These are phyloP conservation scores for Dysphania ambrosioides DNA, from an alignment of 148 eudicot species.

Conservation along the genomic window DNA sequence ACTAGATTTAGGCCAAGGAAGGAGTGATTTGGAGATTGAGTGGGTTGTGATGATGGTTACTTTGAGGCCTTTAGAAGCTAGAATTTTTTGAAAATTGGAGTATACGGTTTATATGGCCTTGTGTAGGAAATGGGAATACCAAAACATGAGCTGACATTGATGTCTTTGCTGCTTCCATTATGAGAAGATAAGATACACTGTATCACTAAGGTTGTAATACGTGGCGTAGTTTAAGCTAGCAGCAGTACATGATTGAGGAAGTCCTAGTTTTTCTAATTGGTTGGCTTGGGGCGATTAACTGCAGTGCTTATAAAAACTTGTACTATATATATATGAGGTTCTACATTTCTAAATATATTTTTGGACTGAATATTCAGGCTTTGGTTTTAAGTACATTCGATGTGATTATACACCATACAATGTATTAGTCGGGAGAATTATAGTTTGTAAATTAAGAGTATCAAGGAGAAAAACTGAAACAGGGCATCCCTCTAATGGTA, in stretches of 20 bases:
- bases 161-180: neutral
- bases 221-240: neutral
- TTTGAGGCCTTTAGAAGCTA: slow-evolving; percentile 39
- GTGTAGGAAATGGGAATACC: slow-evolving; percentile 43
- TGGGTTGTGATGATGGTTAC: slow-evolving; percentile 37
- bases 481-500: too few relatives aligned
- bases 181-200: neutral
- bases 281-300: too few relatives aligned
- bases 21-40: slow-evolving; percentile 14
- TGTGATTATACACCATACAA: too few relatives aligned
- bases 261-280: too few relatives aligned
- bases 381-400: too few relatives aligned
- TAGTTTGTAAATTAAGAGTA: too few relatives aligned
- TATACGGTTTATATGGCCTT: slow-evolving; percentile 68
- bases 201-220: neutral
- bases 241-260: neutral
- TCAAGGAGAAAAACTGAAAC: too few relatives aligned
- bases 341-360: too few relatives aligned
- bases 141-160: slow-evolving; percentile 26
- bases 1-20: neutral
- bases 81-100: slow-evolving; percentile 45
- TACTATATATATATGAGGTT: too few relatives aligned
- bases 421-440: too few relatives aligned
- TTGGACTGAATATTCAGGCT: too few relatives aligned
- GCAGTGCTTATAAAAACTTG: too few relatives aligned